A percentile compares a stretch with the other conserved stretches of the same genome.
Conservation (phyloP, 495 filamentous ascomycete genomes). For the Beverwykella pulmonaria region DNA sequence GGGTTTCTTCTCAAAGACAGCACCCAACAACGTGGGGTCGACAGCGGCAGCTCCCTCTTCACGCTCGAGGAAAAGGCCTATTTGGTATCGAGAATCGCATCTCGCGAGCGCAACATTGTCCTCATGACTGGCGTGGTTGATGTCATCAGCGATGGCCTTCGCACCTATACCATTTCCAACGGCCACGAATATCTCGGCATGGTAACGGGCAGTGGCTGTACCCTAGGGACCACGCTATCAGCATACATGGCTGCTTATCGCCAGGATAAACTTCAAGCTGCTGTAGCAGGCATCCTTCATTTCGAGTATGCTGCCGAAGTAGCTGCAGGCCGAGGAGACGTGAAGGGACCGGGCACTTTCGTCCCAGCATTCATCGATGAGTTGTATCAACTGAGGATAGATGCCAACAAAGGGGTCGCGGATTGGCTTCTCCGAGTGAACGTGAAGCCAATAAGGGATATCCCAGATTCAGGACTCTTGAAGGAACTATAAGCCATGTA, state of each 20-base stretch:
- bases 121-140: constrained; percentile 83
- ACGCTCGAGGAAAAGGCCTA: constrained; percentile 57
- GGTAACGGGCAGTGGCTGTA: constrained; percentile 88
- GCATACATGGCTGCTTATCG: constrained; percentile 66
- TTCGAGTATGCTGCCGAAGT: constrained; percentile 86
- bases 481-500: constrained; percentile 1
- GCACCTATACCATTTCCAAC: constrained; percentile 69
- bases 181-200: constrained; percentile 76
- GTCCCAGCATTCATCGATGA: constrained; percentile 84
- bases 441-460: not conserved
- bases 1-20: constrained; percentile 32
- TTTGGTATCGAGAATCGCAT: constrained; percentile 67
- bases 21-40: constrained; percentile 83
- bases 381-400: constrained; percentile 47
- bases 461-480: constrained; percentile 1
- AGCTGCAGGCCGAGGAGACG: constrained; percentile 64
- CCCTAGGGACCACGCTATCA: constrained; percentile 78
- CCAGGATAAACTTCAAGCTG: constrained; percentile 66
- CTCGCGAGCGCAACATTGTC: constrained; percentile 70
- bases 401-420: constrained; percentile 2
- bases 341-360: constrained; percentile 83
- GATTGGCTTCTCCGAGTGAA: constrained; percentile 4
- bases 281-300: constrained; percentile 70
- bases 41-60: constrained; percentile 66
- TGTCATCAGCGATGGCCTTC: constrained; percentile 73